Evolutionary conservation across 768 basidiomycete species (phyloP).

Genomic region (Hemileccinum impolitum): DNA sequence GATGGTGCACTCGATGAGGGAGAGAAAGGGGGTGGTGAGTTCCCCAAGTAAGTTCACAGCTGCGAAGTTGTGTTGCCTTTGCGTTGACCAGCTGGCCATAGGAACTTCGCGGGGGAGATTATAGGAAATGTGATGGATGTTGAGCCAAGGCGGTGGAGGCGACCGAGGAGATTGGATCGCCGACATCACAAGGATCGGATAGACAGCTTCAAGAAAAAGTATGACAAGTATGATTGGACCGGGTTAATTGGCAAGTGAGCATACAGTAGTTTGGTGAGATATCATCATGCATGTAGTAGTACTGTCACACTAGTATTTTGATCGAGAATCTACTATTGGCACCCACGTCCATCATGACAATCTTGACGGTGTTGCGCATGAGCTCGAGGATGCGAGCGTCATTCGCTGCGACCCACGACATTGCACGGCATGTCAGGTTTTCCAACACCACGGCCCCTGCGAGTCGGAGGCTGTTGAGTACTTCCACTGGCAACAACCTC

Average conservation of each 20-base stretch:
- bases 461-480: constrained; percentile 18
- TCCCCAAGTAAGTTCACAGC: constrained; percentile 62
- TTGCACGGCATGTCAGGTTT: not conserved
- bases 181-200: constrained; percentile 69
- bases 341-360: not conserved
- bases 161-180: constrained; percentile 72
- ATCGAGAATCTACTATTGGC: too few species aligned
- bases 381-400: not conserved
- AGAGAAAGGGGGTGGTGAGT: constrained; percentile 88
- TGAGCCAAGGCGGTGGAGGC: constrained; percentile 82
- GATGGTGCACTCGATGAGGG: constrained; percentile 74
- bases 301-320: not conserved
- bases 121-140: constrained; percentile 88
- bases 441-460: not conserved
- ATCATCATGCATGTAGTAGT: not conserved
- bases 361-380: constrained; percentile 3
- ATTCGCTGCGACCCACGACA: not conserved
- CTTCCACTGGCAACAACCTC: constrained; percentile 11
- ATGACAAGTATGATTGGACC: constrained; percentile 81
- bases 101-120: constrained; percentile 94
- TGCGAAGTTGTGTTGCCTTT: not conserved
- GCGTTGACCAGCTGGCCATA: constrained; percentile 30
- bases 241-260: constrained; percentile 53
- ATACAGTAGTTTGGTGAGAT: not conserved
- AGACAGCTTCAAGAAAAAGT: constrained; percentile 65